phyloP scores from a whole-genome alignment of 106 monocot species.

The Platanthera guangdongensis region DNA sequence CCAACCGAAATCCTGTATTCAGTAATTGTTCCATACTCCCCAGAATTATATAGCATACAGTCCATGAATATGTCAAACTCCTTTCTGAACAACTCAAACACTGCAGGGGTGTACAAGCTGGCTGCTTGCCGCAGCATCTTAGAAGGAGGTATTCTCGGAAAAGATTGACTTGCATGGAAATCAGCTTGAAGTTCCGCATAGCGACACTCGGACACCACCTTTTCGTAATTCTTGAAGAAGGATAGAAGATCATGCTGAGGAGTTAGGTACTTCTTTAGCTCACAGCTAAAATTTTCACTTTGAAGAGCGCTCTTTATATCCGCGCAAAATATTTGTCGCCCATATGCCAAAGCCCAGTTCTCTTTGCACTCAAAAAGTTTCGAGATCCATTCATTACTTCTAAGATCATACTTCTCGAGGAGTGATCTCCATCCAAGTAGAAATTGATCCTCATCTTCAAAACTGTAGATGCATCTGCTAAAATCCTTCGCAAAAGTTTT shows the following conservation, averaged over 20 bases:
- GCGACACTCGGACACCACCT: slow-evolving; percentile 15
- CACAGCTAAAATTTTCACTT: slow-evolving; percentile 12
- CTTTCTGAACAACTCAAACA: slow-evolving; percentile 24
- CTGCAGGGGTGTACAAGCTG: slow-evolving; percentile 21
- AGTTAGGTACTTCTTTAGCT: slow-evolving; percentile 16
- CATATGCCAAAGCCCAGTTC: slow-evolving; percentile 21
- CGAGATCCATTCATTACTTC: slow-evolving; percentile 24
- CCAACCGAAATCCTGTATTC: slow-evolving; percentile 18
- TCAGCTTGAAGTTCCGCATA: slow-evolving; percentile 24
- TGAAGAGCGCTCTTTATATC: slow-evolving; percentile 20
- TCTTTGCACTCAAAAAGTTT: slow-evolving; percentile 19
- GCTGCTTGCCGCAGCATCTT: slow-evolving; percentile 36
- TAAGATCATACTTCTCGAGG: slow-evolving; percentile 21
- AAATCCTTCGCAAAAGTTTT: slow-evolving; percentile 30
- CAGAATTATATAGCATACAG: slow-evolving; percentile 19
- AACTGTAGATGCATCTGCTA: slow-evolving; percentile 14
- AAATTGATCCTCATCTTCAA: slow-evolving; percentile 21
- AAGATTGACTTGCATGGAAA: slow-evolving; percentile 28
- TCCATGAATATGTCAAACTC: slow-evolving; percentile 27
- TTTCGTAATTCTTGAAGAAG: slow-evolving; percentile 25
- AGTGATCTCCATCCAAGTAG: slow-evolving; percentile 21
- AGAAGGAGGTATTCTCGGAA: slow-evolving; percentile 28
- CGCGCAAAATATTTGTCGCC: slow-evolving; percentile 21
- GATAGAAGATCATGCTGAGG: slow-evolving; percentile 12
- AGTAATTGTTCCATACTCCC: slow-evolving; percentile 13